These are phyloP conservation scores for Albophoma yamanashiensis DNA, from an alignment of 2,329 filamentous ascomycete species.

Conservation along the genomic window DNA sequence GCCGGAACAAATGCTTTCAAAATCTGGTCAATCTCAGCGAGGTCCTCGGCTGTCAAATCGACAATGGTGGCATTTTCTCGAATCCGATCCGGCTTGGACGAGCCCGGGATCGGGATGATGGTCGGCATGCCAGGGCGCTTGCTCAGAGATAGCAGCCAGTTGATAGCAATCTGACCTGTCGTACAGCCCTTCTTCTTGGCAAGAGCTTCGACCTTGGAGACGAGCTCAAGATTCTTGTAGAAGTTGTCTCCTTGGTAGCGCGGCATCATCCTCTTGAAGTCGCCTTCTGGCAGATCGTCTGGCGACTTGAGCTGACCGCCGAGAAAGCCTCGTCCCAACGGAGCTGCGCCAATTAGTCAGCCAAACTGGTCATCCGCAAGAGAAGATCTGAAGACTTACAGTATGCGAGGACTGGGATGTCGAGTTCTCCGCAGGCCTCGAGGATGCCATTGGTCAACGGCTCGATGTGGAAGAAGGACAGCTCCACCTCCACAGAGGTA, in stretches of 20 bases:
- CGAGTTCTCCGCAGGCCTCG: constrained; percentile 46
- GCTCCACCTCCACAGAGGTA: constrained; percentile 40
- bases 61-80: constrained; percentile 48
- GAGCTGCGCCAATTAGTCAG: constrained; percentile 18
- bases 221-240: constrained; percentile 50
- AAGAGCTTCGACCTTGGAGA: constrained; percentile 42
- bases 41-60: constrained; percentile 37
- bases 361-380: constrained; percentile 1
- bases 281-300: constrained; percentile 44
- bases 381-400: constrained; percentile 23
- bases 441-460: constrained; percentile 40
- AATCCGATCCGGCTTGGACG: constrained; percentile 43
- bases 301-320: constrained; percentile 41
- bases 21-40: constrained; percentile 37
- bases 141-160: constrained; percentile 46
- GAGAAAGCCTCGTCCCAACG: constrained; percentile 36
- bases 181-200: constrained; percentile 50
- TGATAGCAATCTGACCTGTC: constrained; percentile 53
- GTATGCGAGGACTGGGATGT: constrained; percentile 63
- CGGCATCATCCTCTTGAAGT: constrained; percentile 34
- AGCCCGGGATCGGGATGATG: constrained; percentile 58
- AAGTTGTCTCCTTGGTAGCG: constrained; percentile 54
- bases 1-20: constrained; percentile 34
- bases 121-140: constrained; percentile 39
- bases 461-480: constrained; percentile 38